These are phyloP conservation scores for Trametes cinnabarina DNA, from an alignment of 768 basidiomycete genomes.

Conservation along the genomic window DNA sequence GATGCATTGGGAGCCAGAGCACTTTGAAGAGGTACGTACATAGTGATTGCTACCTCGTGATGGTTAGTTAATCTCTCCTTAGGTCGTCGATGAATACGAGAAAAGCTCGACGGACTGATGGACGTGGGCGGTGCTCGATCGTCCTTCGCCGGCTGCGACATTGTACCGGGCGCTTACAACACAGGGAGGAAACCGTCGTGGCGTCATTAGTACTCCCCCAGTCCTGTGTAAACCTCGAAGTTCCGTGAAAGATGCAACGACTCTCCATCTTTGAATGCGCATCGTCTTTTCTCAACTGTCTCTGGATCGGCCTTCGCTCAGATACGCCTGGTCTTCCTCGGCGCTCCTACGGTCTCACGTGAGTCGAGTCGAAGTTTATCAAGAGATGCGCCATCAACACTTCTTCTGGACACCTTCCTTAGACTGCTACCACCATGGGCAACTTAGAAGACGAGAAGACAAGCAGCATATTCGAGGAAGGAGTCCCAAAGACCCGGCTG, in stretches of 20 bases:
- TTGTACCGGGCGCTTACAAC: too few relatives aligned
- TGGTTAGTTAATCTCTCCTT: too few relatives aligned
- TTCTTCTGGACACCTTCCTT: neutral
- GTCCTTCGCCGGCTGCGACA: too few relatives aligned
- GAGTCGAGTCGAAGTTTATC: neutral
- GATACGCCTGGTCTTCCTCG: neutral
- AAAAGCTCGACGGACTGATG: neutral
- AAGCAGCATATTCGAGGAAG: neutral
- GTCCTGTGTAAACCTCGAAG: too few relatives aligned
- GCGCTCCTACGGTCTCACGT: neutral
- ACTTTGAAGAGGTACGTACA: constrained; percentile 34
- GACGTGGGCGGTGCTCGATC: too few relatives aligned
- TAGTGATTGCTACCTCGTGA: too few relatives aligned
- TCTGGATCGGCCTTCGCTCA: neutral
- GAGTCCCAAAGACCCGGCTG: neutral
- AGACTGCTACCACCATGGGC: neutral
- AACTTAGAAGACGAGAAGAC: constrained; percentile 4
- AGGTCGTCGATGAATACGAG: constrained; percentile 7
- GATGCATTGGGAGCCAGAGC: constrained; percentile 53
- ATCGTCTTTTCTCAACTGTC: too few relatives aligned
- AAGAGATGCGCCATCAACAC: neutral
- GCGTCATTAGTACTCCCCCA: too few relatives aligned
- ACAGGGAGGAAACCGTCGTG: neutral
- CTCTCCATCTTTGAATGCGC: too few relatives aligned
- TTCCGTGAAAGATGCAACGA: too few relatives aligned